Evolutionary conservation across 2,329 filamentous ascomycete genomes (phyloP).

Genomic region (Stylonectria norvegica): DNA sequence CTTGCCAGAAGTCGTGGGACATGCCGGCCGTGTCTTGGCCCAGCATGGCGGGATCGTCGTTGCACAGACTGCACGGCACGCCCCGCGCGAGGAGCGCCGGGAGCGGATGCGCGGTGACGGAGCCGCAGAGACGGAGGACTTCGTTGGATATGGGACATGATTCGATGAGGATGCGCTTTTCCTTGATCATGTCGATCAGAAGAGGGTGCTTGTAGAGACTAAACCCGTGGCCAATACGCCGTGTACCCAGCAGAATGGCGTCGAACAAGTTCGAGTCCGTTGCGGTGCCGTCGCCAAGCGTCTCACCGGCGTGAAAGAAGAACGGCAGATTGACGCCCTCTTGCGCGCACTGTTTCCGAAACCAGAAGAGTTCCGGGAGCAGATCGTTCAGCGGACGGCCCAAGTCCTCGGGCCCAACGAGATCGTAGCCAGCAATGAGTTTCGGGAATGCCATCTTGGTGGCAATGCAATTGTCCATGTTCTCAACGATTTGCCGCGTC

Average conservation of each 20-base stretch:
- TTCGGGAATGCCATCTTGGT: constrained; percentile 77
- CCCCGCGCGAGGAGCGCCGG: constrained; percentile 82
- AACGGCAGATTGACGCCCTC: constrained; percentile 82
- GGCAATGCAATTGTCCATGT: constrained; percentile 84
- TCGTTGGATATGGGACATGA: constrained; percentile 91
- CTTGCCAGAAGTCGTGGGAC: constrained; percentile 94
- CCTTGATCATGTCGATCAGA: constrained; percentile 82
- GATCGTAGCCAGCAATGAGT: constrained; percentile 80
- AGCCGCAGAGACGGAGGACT: constrained; percentile 73
- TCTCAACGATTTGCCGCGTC: constrained; percentile 65
- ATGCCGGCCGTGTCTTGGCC: constrained; percentile 79
- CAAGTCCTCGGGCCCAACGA: constrained; percentile 82
- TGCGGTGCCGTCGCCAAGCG: constrained; percentile 67
- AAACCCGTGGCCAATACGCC: constrained; percentile 86
- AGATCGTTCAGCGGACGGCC: constrained; percentile 74
- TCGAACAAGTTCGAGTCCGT: constrained; percentile 85
- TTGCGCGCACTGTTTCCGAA: constrained; percentile 77
- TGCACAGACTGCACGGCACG: constrained; percentile 78
- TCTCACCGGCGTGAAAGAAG: constrained; percentile 94
- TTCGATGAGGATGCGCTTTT: constrained; percentile 84
- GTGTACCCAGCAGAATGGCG: constrained; percentile 78
- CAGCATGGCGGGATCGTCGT: constrained; percentile 86
- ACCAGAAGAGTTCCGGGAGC: constrained; percentile 87
- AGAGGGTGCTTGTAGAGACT: constrained; percentile 89
- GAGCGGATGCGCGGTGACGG: constrained; percentile 73